These are phyloP conservation scores for Arbutus unedo DNA, from an alignment of 148 eudicot genomes.

Conservation along the genomic window DNA sequence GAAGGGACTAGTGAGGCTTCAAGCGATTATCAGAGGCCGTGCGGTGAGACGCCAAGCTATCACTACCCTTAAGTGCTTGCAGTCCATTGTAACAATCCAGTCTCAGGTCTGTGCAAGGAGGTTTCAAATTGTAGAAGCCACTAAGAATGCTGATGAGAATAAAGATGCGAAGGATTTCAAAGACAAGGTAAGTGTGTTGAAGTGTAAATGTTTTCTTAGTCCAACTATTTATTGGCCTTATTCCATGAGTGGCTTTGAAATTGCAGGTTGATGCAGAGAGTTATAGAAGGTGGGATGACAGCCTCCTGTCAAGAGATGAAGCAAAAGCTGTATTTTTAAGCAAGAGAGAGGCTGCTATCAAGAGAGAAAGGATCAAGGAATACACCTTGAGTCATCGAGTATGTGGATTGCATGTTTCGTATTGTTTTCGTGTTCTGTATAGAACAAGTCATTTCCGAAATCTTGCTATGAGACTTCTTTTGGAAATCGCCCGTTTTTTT, in stretches of 20 bases:
- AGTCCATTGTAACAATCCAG: constrained; percentile 66
- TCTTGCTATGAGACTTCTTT: background rate
- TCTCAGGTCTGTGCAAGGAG: constrained; percentile 63
- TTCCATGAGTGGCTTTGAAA: background rate
- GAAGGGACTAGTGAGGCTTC: constrained; percentile 77
- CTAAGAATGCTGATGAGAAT: constrained; percentile 17
- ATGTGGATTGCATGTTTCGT: background rate
- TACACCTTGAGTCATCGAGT: constrained; percentile 57
- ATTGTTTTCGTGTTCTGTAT: background rate
- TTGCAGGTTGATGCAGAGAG: constrained; percentile 48
- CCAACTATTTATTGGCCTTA: background rate
- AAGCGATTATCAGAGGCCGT: constrained; percentile 70
- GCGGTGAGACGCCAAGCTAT: constrained; percentile 71
- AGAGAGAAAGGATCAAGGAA: constrained; percentile 56
- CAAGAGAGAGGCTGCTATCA: constrained; percentile 54
- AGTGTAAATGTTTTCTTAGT: background rate
- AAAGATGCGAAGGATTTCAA: constrained; percentile 19
- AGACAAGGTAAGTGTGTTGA: constrained; percentile 35
- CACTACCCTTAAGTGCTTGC: constrained; percentile 62
- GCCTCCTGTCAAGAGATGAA: constrained; percentile 49
- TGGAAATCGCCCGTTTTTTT: background rate
- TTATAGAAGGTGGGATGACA: constrained; percentile 58
- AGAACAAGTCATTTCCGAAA: background rate
- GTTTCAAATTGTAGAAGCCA: constrained; percentile 33
- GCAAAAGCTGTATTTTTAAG: constrained; percentile 37